Conservation (phyloP, 1,139 yeast species). For the Hemisphaericaspora lyxosophila region DNA sequence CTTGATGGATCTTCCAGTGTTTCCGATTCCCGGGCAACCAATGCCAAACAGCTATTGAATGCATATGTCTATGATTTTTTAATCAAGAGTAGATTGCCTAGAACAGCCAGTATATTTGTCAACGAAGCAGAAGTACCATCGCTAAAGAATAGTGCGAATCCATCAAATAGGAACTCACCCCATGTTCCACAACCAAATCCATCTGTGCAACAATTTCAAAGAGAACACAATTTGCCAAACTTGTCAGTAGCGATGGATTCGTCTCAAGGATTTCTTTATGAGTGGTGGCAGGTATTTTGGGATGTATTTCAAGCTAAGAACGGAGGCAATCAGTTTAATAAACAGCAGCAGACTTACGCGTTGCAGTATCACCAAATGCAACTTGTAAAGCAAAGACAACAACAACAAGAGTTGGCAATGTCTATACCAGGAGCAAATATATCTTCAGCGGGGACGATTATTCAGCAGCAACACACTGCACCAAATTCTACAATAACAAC, state of each 20-base stretch:
- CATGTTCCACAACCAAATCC: conserved; percentile 13
- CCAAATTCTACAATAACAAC: conserved; percentile 25
- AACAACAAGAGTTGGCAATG: conserved; percentile 35
- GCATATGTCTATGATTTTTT: conserved; percentile 87
- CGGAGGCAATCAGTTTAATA: conserved; percentile 31
- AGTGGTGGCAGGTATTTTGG: conserved; percentile 98
- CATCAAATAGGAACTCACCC: conserved; percentile 22
- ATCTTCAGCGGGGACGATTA: conserved; percentile 15
- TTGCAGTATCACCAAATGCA: conserved; percentile 73
- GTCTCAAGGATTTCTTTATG: conserved; percentile 83
- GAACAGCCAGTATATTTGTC: conserved; percentile 70
- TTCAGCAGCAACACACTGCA: conserved; percentile 11
- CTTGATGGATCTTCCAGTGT: conserved; percentile 23
- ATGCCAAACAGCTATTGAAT: conserved; percentile 68
- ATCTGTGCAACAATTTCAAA: conserved; percentile 12
- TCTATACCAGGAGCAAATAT: conserved; percentile 33
- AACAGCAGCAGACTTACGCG: conserved; percentile 50
- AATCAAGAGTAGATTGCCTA: conserved; percentile 66
- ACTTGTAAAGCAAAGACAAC: conserved; percentile 61
- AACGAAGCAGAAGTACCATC: conserved; percentile 66
- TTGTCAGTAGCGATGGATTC: conserved; percentile 65
- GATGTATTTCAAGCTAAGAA: conserved; percentile 82
- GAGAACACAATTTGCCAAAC: conserved; percentile 47
- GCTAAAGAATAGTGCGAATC: conserved; percentile 5
- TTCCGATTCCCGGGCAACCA: conserved; percentile 53